Evolutionary conservation across 768 basidiomycete species (phyloP).

Genomic region (Rossbeevera mucosa): DNA sequence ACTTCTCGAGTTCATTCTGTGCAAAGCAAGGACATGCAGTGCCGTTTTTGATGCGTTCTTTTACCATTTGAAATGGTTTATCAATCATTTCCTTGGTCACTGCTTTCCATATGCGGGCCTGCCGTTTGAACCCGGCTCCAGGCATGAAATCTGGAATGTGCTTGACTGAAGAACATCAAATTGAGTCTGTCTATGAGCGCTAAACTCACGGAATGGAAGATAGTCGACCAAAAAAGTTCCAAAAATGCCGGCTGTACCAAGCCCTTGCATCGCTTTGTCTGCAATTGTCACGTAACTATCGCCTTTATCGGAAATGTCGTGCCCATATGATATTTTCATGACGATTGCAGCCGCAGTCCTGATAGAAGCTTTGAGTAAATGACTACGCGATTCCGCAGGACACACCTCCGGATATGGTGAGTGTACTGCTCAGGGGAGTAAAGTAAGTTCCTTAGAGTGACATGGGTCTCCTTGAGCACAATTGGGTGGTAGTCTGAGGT

Average conservation of each 20-base stretch:
- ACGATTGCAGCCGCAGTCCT: slow-evolving; percentile 38
- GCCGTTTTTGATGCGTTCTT: slow-evolving; percentile 40
- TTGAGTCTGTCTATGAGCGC: neutral
- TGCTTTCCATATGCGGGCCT: slow-evolving; percentile 40
- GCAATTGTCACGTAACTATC: slow-evolving; percentile 40
- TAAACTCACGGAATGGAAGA: slow-evolving; percentile 28
- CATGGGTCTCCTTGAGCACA: slow-evolving; percentile 34
- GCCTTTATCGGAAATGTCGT: slow-evolving; percentile 33
- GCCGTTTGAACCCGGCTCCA: slow-evolving; percentile 44
- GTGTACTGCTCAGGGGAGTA: slow-evolving; percentile 35
- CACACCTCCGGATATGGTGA: slow-evolving; percentile 35
- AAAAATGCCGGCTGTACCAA: slow-evolving; percentile 38
- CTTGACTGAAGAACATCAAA: slow-evolving; percentile 29
- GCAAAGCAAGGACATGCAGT: slow-evolving; percentile 40
- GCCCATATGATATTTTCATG: slow-evolving; percentile 41
- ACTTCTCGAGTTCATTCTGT: slow-evolving; percentile 37
- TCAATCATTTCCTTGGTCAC: slow-evolving; percentile 29
- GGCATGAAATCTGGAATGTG: slow-evolving; percentile 50
- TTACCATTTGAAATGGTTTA: slow-evolving; percentile 40
- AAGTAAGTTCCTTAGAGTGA: slow-evolving; percentile 36
- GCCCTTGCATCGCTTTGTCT: slow-evolving; percentile 34
- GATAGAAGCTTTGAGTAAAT: neutral
- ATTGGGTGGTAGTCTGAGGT: slow-evolving; percentile 24
- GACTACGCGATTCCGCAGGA: neutral
- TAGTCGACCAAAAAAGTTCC: slow-evolving; percentile 43